Conservation (phyloP, 1,284 basidiomycete genomes). For the Cutaneotrichosporon cutaneum region DNA sequence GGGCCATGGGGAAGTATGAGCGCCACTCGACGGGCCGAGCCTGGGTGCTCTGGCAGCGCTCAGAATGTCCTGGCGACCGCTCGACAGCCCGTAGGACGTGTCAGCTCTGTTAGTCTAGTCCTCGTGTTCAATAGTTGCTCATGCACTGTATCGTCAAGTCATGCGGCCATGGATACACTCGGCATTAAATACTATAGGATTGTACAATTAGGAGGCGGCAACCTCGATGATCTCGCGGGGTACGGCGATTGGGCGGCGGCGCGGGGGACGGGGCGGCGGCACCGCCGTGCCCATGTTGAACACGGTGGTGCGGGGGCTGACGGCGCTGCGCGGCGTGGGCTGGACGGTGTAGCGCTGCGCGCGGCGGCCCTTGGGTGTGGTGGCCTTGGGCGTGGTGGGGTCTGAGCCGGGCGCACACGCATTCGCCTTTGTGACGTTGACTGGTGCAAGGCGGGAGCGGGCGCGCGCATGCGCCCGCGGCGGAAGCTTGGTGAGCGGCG, state of each 20-base stretch:
- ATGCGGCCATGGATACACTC: neutral
- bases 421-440: neutral
- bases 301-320: neutral
- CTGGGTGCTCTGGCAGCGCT: too few species aligned
- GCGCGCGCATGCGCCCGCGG: neutral
- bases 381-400: neutral
- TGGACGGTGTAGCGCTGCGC: neutral
- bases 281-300: neutral
- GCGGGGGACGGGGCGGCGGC: neutral
- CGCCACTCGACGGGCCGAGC: too few species aligned
- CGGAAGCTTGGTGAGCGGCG: neutral
- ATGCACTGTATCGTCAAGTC: too few species aligned
- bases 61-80: too few species aligned
- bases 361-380: neutral
- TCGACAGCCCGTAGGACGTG: too few species aligned
- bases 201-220: neutral
- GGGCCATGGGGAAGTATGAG: neutral
- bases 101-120: too few species aligned
- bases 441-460: neutral
- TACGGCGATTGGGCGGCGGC: neutral
- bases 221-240: slow-evolving; percentile 3
- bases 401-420: neutral
- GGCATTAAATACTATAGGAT: neutral
- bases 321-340: neutral
- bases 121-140: too few species aligned